Base-by-base conservation (phyloP, 2,329 filamentous ascomycete genomes). In the Hymenoscyphus linearis region DNA sequence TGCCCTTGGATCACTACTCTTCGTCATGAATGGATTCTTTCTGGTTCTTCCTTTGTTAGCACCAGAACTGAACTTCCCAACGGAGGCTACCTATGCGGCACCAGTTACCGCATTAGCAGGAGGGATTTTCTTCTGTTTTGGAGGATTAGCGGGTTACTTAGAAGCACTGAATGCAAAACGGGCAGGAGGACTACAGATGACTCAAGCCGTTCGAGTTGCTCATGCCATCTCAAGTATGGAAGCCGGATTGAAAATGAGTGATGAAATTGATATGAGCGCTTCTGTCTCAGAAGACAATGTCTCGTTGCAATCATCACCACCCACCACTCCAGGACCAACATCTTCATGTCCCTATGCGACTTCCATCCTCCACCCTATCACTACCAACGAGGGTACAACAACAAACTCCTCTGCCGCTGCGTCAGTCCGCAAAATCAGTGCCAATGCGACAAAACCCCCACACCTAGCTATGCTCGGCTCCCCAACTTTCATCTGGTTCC, bases 11-110 rank as follows among this genome's bases (percentile, higher is more conserved):
- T 69, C 67, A 26, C 59, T 58, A 16, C 47, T 63, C 10, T 69
- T 67, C 52, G 60, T 69, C n/a, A 60, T 59, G 22, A 66, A 67
- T 47, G 66, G 61, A n/a, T 67, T 68, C 55, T 66, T 67, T 52
- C 59, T 69, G 12, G 12, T 64, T 2, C 52, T 68, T 27, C 63
- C 67, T 5, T 35, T 65, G 6, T 58, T 64, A 18, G 62, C 61
- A 14, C 67, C 67, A 47, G 52, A 50, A 12, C 63, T 57, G 12
- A 27, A 40, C 18, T 67, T 66, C 54, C n/a, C 10, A 4, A 57
- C 50, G 4, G 61, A 63, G 34, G 34, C 57, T 34, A 52, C 65
- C 22, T 66, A 67, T 57, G 65, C 60, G 22, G 64, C 62, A 37
- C 62, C 66, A 16, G 59, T 60, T 4, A 59, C 64, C 2, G 59